phyloP scores from a whole-genome alignment of 176 grass and related monocot genomes.

The Eremochloa ophiuroides region DNA sequence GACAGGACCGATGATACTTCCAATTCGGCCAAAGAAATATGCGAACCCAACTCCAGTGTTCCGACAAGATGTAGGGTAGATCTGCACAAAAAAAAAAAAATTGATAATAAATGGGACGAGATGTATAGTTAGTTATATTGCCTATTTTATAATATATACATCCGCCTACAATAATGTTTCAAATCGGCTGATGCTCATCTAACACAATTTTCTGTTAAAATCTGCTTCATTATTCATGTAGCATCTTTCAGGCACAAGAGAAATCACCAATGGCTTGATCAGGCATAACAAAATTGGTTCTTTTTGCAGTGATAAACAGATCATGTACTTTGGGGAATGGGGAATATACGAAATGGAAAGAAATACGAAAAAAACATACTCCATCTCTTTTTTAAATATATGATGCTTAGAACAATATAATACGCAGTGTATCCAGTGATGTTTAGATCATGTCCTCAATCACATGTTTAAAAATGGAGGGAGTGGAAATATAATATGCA shows the following conservation, averaged over 20 bases:
- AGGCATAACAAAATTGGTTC: background rate
- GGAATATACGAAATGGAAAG: background rate
- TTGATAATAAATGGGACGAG: background rate
- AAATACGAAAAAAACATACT: background rate
- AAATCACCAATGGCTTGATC: background rate
- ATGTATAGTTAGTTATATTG: background rate
- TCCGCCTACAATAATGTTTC: background rate
- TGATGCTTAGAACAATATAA: too few relatives aligned
- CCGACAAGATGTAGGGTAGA: conserved; percentile 58
- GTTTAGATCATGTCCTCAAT: too few relatives aligned
- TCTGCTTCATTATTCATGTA: background rate
- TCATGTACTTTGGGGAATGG: background rate
- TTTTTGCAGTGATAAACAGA: background rate
- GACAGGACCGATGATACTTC: conserved; percentile 38
- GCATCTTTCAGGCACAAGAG: background rate
- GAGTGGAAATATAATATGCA: too few relatives aligned
- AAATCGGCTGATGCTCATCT: background rate
- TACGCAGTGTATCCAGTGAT: too few relatives aligned
- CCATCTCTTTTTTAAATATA: too few relatives aligned
- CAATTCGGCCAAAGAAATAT: conserved; percentile 27
- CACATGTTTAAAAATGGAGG: too few relatives aligned
- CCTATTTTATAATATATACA: background rate
- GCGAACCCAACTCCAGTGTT: conserved; percentile 41
- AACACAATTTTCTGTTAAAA: background rate
- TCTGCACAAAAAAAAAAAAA: conserved; percentile 24